Conservation (phyloP, 768 basidiomycete genomes). For the Mycena maculata region DNA sequence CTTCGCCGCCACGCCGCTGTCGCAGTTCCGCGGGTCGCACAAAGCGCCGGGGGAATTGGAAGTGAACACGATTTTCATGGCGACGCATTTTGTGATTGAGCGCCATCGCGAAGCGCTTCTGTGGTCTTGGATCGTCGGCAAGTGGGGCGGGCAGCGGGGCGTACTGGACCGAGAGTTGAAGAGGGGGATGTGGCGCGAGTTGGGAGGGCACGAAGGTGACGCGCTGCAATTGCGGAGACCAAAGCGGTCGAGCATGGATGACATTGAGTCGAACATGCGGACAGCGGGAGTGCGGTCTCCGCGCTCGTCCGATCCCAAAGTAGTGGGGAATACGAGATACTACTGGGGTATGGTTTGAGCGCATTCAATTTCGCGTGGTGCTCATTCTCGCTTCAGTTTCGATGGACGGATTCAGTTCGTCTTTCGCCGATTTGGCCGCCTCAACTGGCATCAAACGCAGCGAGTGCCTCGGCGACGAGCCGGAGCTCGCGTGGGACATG, state of each 20-base stretch:
- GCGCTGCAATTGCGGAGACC: conserved; percentile 7
- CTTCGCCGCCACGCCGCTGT: conserved; percentile 44
- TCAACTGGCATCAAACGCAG: background rate
- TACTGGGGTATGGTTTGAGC: conserved; percentile 15
- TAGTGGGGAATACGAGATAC: conserved; percentile 15
- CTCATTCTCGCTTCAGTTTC: conserved; percentile 8
- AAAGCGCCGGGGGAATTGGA: conserved; percentile 43
- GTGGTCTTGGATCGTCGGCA: conserved; percentile 52
- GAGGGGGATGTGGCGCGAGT: conserved; percentile 45
- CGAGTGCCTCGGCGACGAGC: conserved; percentile 11
- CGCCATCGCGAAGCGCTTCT: conserved; percentile 51
- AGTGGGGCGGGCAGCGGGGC: conserved; percentile 34
- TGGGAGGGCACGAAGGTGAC: conserved; percentile 40
- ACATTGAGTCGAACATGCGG: conserved; percentile 29
- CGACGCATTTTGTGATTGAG: conserved; percentile 48
- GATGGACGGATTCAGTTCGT: conserved; percentile 24
- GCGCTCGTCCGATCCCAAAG: background rate
- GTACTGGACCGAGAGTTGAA: conserved; percentile 16
- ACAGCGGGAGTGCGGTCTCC: conserved; percentile 27
- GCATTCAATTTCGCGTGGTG: background rate
- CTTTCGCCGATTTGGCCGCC: background rate
- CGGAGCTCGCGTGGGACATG: conserved; percentile 24
- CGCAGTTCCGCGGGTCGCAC: conserved; percentile 46
- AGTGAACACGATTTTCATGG: conserved; percentile 47
- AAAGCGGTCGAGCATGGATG: conserved; percentile 12